phyloP scores from a whole-genome alignment of 1,139 yeast genomes.

The Wickerhamiella infanticola region DNA sequence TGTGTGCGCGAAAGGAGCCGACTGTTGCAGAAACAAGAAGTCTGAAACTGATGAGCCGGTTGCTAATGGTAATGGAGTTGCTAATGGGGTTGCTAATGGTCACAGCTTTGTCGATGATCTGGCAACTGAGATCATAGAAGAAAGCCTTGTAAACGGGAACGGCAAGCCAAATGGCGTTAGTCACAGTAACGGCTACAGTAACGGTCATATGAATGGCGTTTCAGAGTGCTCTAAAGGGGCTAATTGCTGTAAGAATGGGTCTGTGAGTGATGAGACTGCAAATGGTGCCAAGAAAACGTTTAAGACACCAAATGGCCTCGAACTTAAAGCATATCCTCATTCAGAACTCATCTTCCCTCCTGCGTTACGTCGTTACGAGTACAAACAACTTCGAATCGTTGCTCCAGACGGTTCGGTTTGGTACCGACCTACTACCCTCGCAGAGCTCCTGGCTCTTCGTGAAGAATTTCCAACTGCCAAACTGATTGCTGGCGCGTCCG shows the following conservation, averaged over 20 bases:
- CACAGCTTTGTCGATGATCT: conserved; percentile 18
- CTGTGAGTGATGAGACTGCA: not conserved
- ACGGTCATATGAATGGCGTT: not conserved
- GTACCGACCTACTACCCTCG: conserved; percentile 29
- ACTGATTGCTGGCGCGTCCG: conserved; percentile 34
- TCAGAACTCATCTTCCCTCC: conserved; percentile 30
- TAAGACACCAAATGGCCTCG: conserved; percentile 23
- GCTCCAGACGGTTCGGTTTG: conserved; percentile 27
- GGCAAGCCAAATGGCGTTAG: not conserved
- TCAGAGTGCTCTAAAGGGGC: conserved; percentile 1
- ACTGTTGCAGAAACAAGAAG: conserved; percentile 17
- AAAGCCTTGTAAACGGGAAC: not conserved
- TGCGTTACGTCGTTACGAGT: conserved; percentile 20
- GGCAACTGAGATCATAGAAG: conserved; percentile 9
- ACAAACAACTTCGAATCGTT: conserved; percentile 21
- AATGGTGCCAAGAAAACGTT: conserved; percentile 8
- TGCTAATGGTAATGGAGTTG: not conserved
- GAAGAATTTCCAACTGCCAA: conserved; percentile 25
- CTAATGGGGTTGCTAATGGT: conserved; percentile 19
- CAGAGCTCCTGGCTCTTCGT: conserved; percentile 25
- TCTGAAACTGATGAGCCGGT: not conserved
- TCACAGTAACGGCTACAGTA: conserved; percentile 1
- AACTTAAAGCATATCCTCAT: conserved; percentile 26
- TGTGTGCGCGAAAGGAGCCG: conserved; percentile 16
- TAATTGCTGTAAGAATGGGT: not conserved